Conservation (phyloP, 257 asterid genomes). For the Thymus quinquecostatus region DNA sequence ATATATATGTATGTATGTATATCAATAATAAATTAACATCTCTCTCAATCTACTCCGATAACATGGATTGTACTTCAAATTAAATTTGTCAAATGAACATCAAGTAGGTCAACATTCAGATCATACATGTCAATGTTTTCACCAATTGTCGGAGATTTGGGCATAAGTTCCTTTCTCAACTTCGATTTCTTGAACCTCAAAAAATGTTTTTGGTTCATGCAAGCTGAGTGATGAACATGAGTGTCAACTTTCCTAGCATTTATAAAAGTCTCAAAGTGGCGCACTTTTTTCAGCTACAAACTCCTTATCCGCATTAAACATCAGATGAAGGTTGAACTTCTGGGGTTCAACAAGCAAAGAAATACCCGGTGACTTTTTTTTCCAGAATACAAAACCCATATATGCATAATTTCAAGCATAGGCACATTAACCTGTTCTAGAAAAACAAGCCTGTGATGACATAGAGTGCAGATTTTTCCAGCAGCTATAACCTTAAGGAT, state of each 20-base stretch:
- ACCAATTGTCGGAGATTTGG: conserved; percentile 24
- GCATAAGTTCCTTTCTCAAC: conserved; percentile 80
- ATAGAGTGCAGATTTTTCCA: conserved; percentile 85
- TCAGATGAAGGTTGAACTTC: conserved; percentile 98
- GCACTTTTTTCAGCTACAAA: conserved; percentile 99
- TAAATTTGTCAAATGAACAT: conserved; percentile 98
- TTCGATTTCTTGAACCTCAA: conserved; percentile 90
- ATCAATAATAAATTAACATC: conserved; percentile 31
- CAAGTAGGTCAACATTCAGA: conserved; percentile 93
- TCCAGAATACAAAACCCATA: conserved; percentile 16
- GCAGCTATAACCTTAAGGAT: conserved; percentile 96
- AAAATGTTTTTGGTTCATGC: conserved; percentile 99
- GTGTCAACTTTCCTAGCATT: conserved; percentile 96
- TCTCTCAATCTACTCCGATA: conserved; percentile 99
- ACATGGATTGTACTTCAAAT: conserved; percentile 97
- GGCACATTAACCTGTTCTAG: conserved; percentile 73
- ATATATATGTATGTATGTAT: too few species aligned
- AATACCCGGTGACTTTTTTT: conserved; percentile 16
- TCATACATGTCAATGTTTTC: conserved; percentile 61
- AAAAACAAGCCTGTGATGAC: conserved; percentile 94
- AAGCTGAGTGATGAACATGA: conserved; percentile 98
- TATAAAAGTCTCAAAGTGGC: conserved; percentile 97
- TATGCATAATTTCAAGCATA: conserved; percentile 15
- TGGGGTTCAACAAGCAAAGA: conserved; percentile 36
- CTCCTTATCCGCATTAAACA: conserved; percentile 98